phyloP scores from a whole-genome alignment of 2,329 filamentous ascomycete species.

The Ascochyta koolunga region DNA sequence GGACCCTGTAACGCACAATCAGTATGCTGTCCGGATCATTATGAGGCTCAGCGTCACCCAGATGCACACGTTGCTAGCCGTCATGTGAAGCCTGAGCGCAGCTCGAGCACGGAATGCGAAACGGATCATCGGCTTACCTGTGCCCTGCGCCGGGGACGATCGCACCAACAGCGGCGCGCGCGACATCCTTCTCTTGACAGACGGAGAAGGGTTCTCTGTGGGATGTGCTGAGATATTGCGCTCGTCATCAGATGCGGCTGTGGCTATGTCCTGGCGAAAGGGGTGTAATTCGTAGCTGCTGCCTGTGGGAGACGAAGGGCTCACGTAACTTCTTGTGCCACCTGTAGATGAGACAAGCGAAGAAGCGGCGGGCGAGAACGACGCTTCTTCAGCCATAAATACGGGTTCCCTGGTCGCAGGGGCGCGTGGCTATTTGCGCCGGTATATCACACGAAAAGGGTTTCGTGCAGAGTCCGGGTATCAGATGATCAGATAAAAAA shows the following conservation, averaged over 20 bases:
- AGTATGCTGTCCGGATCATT: background rate
- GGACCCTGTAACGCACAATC: conserved; percentile 51
- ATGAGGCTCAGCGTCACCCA: background rate
- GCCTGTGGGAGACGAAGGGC: conserved; percentile 26
- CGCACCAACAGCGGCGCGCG: conserved; percentile 63
- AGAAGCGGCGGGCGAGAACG: conserved; percentile 24
- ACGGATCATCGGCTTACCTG: conserved; percentile 39
- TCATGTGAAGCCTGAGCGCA: conserved; percentile 6
- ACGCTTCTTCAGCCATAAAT: conserved; percentile 33
- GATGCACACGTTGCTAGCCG: conserved; percentile 7
- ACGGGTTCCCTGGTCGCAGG: conserved; percentile 25
- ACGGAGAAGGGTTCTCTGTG: conserved; percentile 22
- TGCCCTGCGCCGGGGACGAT: conserved; percentile 65
- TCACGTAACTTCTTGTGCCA: conserved; percentile 27
- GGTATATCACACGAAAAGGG: conserved; percentile 30
- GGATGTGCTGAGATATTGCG: conserved; percentile 18
- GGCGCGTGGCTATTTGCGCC: conserved; percentile 27
- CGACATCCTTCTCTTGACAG: conserved; percentile 49
- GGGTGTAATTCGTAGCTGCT: conserved; percentile 41
- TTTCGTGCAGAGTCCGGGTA: conserved; percentile 23
- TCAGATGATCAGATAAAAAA: conserved; percentile 38
- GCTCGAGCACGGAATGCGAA: conserved; percentile 13
- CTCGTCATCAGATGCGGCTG: conserved; percentile 40
- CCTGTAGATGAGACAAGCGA: conserved; percentile 26
- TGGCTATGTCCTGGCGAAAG: conserved; percentile 31